These are phyloP conservation scores for Blastobotrys attinorum DNA, from an alignment of 805 yeast species.

Conservation along the genomic window DNA sequence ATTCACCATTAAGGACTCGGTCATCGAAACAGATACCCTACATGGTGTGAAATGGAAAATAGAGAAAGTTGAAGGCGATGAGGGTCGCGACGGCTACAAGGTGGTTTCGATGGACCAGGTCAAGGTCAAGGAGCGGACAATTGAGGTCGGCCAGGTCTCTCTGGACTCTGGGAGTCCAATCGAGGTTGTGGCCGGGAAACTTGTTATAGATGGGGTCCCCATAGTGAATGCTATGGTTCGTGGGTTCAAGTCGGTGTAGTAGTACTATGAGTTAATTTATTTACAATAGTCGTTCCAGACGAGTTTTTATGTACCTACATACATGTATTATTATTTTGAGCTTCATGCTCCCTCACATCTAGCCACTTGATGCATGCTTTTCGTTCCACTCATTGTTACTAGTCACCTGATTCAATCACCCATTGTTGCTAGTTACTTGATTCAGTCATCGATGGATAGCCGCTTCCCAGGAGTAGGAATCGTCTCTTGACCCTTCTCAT, in stretches of 20 bases:
- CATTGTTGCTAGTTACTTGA: too few relatives aligned
- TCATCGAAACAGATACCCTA: conserved; percentile 5
- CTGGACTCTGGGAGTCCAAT: not conserved
- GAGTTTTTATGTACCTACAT: too few relatives aligned
- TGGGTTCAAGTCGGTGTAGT: too few relatives aligned
- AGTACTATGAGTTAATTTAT: too few relatives aligned
- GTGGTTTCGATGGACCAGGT: conserved; percentile 1
- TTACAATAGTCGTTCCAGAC: too few relatives aligned
- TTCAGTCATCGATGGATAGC: conserved; percentile 18
- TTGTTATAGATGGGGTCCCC: conserved; percentile 1
- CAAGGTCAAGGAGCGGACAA: conserved; percentile 1
- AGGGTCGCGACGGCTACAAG: conserved; percentile 2
- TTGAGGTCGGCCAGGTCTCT: not conserved
- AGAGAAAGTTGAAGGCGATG: not conserved
- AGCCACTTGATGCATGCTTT: too few relatives aligned
- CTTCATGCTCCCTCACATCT: too few relatives aligned
- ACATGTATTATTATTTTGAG: too few relatives aligned
- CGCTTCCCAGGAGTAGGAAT: conserved; percentile 19
- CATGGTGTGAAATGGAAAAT: conserved; percentile 9
- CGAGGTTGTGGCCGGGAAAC: not conserved
- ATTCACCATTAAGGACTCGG: conserved; percentile 1
- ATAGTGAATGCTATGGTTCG: not conserved
- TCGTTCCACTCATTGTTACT: too few relatives aligned
- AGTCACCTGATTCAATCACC: too few relatives aligned
- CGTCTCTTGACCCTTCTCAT: too few relatives aligned